Evolutionary conservation across 192 early-diverging fungal genomes (phyloP), one percentile per base, ranked within the genome.

Genomic region (Coemansia sp.): DNA sequence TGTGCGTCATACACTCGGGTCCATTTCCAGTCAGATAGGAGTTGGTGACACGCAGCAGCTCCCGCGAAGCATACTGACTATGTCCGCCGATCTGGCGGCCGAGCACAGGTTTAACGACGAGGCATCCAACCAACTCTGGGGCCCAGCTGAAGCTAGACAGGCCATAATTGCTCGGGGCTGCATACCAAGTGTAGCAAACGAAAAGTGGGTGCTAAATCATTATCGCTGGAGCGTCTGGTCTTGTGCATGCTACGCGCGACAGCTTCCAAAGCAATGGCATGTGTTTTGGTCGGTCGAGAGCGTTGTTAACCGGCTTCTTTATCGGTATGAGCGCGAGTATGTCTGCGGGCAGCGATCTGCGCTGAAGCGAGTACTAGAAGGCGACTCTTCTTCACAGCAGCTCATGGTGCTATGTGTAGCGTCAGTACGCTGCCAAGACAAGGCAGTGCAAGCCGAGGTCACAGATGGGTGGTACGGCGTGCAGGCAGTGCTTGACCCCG

Each of bases 381-480:
- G 45, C 37, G 73, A 81, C 39, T 57, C 69, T 16, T 62, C 69
- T 10, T 24, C 78, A 13, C 69, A 74, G 59, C 72, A 68, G 59
- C 62, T 66, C 37, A 72, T 75, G 69, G 66, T 81, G 39, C 69
- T 81, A 43, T 71, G 62, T 23, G 63, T 81, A 2, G 73, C 78
- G 56, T 38, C 55, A 5, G 20, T 68, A 5, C 45, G 5, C 28
- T 13, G 31, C 3, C 34, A 16, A 1, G 59, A 43, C 9, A 33
- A 13, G 4, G 45, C 14, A 21, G n/a, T 31, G 13, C 37, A 26
- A 9, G 34, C 69, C 1, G 69, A 81, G 63, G 66, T 81, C 13
- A 81, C 73, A 3, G 78, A 81, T 46, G 73, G 78, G 24, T 81
- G 78, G 78, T 81, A 81, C 60, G 34, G 66, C 40, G 36, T 81